These are phyloP conservation scores for Trifolium subterraneum DNA, from an alignment of 306 rosid genomes.

Conservation along the genomic window DNA sequence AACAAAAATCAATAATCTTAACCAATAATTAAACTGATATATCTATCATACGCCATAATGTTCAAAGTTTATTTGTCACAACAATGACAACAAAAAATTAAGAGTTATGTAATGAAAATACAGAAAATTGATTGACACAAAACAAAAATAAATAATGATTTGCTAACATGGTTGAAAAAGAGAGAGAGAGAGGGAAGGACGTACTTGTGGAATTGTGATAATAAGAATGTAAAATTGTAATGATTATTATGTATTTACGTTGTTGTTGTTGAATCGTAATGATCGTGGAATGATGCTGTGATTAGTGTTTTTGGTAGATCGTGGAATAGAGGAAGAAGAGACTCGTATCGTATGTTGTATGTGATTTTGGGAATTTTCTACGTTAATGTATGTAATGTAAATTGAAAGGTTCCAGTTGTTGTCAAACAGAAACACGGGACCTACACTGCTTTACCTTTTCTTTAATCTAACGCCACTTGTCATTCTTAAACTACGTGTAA, in stretches of 20 bases:
- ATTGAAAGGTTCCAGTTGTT: constrained; percentile 8
- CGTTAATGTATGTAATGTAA: background rate
- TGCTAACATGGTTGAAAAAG: background rate
- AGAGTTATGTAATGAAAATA: background rate
- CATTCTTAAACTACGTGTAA: background rate
- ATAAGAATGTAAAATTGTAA: background rate
- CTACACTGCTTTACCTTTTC: constrained; percentile 23
- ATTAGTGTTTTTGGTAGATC: background rate
- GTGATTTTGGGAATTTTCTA: background rate
- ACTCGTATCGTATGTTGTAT: constrained; percentile 8
- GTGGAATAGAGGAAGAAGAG: background rate
- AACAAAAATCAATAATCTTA: background rate
- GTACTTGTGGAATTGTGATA: background rate
- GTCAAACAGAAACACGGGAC: constrained; percentile 33
- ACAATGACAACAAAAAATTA: background rate
- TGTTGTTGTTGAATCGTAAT: background rate
- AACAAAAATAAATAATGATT: background rate
- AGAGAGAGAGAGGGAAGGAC: background rate
- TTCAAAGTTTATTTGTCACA: background rate
- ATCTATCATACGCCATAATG: background rate
- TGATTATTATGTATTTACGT: background rate
- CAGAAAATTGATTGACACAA: constrained; percentile 11
- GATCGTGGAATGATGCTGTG: background rate
- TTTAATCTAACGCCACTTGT: constrained; percentile 35
- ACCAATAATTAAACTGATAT: constrained; percentile 8